phyloP scores from a whole-genome alignment of 306 rosid genomes.

The Castanea mollissima region DNA sequence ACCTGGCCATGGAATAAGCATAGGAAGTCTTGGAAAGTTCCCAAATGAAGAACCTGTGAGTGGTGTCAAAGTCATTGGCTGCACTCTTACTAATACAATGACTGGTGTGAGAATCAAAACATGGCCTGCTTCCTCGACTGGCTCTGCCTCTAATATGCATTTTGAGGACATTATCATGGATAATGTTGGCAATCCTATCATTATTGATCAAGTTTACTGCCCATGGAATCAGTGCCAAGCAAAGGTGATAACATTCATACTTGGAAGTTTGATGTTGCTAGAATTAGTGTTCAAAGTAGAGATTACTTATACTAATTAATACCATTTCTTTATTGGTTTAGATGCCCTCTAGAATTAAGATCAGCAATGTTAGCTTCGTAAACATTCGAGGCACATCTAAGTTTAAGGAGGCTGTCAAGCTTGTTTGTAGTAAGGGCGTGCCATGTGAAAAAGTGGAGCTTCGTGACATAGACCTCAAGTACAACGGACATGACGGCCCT shows the following conservation, averaged over 20 bases:
- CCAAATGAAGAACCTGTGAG: conserved; percentile 17
- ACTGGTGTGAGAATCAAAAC: conserved; percentile 56
- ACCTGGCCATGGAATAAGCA: conserved; percentile 55
- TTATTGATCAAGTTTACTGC: conserved; percentile 56
- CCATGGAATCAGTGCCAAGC: conserved; percentile 41
- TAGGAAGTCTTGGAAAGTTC: conserved; percentile 45
- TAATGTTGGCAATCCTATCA: conserved; percentile 32
- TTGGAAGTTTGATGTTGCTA: too few species aligned
- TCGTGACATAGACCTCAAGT: conserved; percentile 22
- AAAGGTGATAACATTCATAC: conserved; percentile 10
- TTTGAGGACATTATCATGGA: conserved; percentile 41
- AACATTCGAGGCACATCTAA: conserved; percentile 36
- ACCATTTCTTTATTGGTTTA: neutral
- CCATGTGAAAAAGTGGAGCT: conserved; percentile 45
- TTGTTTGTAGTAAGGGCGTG: conserved; percentile 29
- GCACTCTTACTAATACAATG: conserved; percentile 21
- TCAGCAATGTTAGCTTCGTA: conserved; percentile 45
- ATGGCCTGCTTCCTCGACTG: conserved; percentile 23
- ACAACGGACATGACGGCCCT: conserved; percentile 13
- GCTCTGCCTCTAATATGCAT: conserved; percentile 20
- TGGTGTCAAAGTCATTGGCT: conserved; percentile 26
- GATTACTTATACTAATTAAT: neutral
- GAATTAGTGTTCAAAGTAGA: neutral
- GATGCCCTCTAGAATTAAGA: conserved; percentile 39
- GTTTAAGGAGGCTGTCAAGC: conserved; percentile 24